Base-by-base conservation (phyloP, 202 grass and related monocot genomes). In the Cymbopogon flexuosus region DNA sequence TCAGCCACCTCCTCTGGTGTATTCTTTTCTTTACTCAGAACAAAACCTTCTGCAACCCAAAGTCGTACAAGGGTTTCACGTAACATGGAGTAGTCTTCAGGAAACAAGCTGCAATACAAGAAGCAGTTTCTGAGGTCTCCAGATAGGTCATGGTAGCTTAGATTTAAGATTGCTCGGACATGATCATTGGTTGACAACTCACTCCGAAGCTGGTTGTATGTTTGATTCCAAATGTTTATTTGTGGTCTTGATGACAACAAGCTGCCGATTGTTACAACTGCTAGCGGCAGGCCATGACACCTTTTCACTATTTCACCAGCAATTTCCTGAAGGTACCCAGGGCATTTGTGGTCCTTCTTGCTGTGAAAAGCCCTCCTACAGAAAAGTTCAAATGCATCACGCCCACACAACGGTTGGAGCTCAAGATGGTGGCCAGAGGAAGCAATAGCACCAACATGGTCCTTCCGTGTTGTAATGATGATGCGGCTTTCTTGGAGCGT, bases 1-100 rank as follows among this genome's bases (percentile, higher is more conserved):
- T 93, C 91, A 12, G 91, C 91, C 16, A 88, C 78, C 18, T 88
- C 87, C 79, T 93, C 91, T 58, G 77, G 8, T 14, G 79, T 88
- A 18, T 11, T 83, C 0, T 31, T 7, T 24, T 47, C 85, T 13
- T 49, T 83, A 29, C 65, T 60, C 64, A 45, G 4, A 15, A 64
- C 58, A 75, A 84, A 86, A 9, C 84, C 85, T 63, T 93, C 87
- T 43, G 91, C 84, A 10, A 90, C 31, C 87, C 87, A 93, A 8
- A 90, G 41, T 41, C 82, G 62, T 1, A 93, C 69, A 18, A 90
- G 56, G 67, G 10, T 83, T 15, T 90, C 84, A 8, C 82, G 42
- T 62, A 33, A 19, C 3, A 93, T 59, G 0, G 15, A 6, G 35
- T 65, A 31, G 45, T 88, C 91, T 43, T 88, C 86, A 13, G 78